Base-by-base conservation (phyloP, 257 asterid genomes). In the Apocynum venetum region DNA sequence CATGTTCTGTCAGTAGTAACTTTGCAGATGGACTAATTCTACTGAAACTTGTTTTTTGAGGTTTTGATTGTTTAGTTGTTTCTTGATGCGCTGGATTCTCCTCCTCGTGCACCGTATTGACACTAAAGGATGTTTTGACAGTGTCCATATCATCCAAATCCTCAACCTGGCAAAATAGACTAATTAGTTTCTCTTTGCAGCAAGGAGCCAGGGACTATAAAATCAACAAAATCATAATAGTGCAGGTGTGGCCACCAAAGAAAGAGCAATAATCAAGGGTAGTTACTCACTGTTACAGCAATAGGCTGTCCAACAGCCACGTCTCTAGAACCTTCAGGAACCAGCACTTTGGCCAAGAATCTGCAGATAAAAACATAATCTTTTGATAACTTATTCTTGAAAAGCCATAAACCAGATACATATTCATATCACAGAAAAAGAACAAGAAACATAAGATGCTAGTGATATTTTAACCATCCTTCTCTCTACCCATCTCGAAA, bases 1-100 rank as follows among this genome's bases (percentile, higher is more conserved):
- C 87, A 74, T 96, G 96, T 83, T 89, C 96, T 47, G 61, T 35
- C 80, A 96, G 85, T 78, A 96, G 88, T 82, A 93, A 52, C 94
- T 90, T 96, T 49, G 99, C 99, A 64, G 98, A 94, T 52, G 99
- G 99, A 88, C 99, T 88, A 65, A 93, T 88, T 84, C 97, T 87
- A 67, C 19, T 85, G 83, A 85, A 87, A 78, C 93, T 82, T 67
- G 86, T 79, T 82, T 79, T 82, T 75, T 79, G 88, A 70, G 84
- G 67, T 84, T 84, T 78, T 67, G 60, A 80, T 79, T 87, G 83
- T 83, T 85, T 82, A 49, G 87, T 57, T 74, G 84, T 52, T 79
- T 82, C 87, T 76, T 78, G 83, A 68, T 63, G 89, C 77, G 75
- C 81, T 3, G 85, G 83, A 77, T 67, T 86, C 82, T 88, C 91